Conservation (phyloP, 192 early-diverging fungal species). For the Borealophlyctis nickersoniae region DNA sequence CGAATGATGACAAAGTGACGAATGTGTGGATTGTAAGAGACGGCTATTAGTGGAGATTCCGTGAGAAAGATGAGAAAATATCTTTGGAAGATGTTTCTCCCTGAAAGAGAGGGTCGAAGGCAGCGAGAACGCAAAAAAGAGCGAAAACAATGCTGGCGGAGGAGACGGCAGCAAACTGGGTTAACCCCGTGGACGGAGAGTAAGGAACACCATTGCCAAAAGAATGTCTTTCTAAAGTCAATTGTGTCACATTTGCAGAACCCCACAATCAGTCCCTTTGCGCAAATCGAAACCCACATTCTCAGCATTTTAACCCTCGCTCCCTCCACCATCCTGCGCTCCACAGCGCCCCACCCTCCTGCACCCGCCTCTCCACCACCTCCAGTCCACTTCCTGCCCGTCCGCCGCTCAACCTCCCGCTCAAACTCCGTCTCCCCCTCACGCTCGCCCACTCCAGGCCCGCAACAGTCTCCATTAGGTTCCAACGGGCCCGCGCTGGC, state of each 20-base stretch:
- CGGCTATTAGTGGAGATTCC: too few species aligned
- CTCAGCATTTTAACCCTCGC: conserved; percentile 24
- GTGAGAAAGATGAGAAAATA: too few species aligned
- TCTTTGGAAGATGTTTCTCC: too few species aligned
- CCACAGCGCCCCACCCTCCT: conserved; percentile 9
- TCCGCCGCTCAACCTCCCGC: not conserved
- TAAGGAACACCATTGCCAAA: not conserved
- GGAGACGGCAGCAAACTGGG: too few species aligned
- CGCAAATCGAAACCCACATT: conserved; percentile 17
- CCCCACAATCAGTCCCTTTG: conserved; percentile 9
- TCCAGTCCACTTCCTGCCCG: conserved; percentile 1
- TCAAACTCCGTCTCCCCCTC: conserved; percentile 5
- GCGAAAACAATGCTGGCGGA: too few species aligned
- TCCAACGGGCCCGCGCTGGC: conserved; percentile 6
- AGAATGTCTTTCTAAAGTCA: not conserved
- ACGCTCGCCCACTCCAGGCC: conserved; percentile 4
- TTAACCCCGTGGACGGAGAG: not conserved
- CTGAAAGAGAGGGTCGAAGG: too few species aligned
- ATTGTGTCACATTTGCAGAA: too few species aligned
- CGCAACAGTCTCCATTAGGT: conserved; percentile 1
- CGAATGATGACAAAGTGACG: too few species aligned
- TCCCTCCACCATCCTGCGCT: conserved; percentile 15
- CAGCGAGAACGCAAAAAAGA: too few species aligned
- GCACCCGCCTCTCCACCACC: not conserved
- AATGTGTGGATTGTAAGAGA: too few species aligned